Evolutionary conservation across 305 asterid species (phyloP), one percentile per base, ranked within the genome.

Genomic region (Plantago rigida): DNA sequence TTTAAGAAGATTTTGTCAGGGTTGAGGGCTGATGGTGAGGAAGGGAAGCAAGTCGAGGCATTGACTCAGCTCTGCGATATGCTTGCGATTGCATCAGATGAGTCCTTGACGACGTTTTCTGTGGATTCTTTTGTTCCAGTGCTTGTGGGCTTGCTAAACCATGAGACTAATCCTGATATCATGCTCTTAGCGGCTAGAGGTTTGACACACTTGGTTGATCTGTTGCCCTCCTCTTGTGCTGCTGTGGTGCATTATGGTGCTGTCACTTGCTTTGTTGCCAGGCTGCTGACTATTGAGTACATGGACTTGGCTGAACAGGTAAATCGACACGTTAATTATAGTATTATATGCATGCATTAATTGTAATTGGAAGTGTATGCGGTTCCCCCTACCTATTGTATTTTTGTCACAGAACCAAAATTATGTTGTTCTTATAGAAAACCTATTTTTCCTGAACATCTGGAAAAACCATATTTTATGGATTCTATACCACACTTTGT

Each of bases 221-320:
- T 89, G 48, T 79, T 93, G 51, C 99, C 99, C 28, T 87, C 97
- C 13, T 93, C 96, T 22, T 83, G 94, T 75, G 95, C 97, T 69
- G 85, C 97, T 0, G 99, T 93, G 65, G 99, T 93, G 75, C 99
- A 93, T 78, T 89, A 89, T 71, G 97, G 97, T 54, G 96, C 99
- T 0, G 97, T 89, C 48, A 79, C 97, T 2, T 93, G 95, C 79
- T 85, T 93, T 50, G 97, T 89, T 63, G 93, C 99, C 11, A 78
- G 97, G 45, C 69, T 93, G 70, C 94, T 93, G 74, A 89, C 96
- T 15, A 89, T 89, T 50, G 95, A 93, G 83, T 89, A 93, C 76
- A 84, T 93, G 97, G 99, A 93, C 82, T 82, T 93, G 86, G 99
- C 97, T 65, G 97, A 93, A 77, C 99, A 93, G 97, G 99, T 89